phyloP scores from a whole-genome alignment of 148 eudicot genomes.

The Hydrangea macrophylla region DNA sequence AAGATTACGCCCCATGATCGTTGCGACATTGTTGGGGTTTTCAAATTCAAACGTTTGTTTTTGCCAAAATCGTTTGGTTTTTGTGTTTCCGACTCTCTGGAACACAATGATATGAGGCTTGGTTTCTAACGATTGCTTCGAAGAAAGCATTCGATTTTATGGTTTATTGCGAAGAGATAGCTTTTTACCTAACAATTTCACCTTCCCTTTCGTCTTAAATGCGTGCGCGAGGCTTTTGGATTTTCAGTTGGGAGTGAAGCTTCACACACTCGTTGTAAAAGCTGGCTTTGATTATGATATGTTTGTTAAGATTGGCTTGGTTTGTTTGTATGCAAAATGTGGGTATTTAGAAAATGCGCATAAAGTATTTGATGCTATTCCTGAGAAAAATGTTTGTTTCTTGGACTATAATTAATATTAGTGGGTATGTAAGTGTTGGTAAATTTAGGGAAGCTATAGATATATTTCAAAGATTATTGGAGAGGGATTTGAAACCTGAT shows the following conservation, averaged over 20 bases:
- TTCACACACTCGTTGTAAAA: constrained; percentile 44
- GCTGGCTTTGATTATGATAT: constrained; percentile 45
- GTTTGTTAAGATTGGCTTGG: constrained; percentile 49
- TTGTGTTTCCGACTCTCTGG: too few relatives aligned
- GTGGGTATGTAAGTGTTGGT: constrained; percentile 41
- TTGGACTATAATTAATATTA: constrained; percentile 50
- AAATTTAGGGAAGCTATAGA: constrained; percentile 41
- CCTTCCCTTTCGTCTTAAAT: constrained; percentile 51
- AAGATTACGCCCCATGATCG: too few relatives aligned
- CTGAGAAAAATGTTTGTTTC: constrained; percentile 40
- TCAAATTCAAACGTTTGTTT: too few relatives aligned
- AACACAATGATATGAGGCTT: constrained; percentile 52
- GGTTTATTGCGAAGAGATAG: constrained; percentile 28
- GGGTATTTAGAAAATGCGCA: constrained; percentile 41
- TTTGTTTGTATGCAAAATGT: constrained; percentile 41
- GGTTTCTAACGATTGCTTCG: constrained; percentile 30
- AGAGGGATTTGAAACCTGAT: constrained; percentile 43
- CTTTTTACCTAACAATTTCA: constrained; percentile 44
- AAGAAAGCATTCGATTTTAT: constrained; percentile 29
- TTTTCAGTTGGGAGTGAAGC: constrained; percentile 29
- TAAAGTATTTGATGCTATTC: constrained; percentile 57
- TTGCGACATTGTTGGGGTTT: too few relatives aligned
- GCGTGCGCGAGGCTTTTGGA: constrained; percentile 33
- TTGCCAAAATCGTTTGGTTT: too few relatives aligned
- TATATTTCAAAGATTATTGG: constrained; percentile 41